These are phyloP conservation scores for Withania somnifera DNA, from an alignment of 305 asterid species.

Conservation along the genomic window DNA sequence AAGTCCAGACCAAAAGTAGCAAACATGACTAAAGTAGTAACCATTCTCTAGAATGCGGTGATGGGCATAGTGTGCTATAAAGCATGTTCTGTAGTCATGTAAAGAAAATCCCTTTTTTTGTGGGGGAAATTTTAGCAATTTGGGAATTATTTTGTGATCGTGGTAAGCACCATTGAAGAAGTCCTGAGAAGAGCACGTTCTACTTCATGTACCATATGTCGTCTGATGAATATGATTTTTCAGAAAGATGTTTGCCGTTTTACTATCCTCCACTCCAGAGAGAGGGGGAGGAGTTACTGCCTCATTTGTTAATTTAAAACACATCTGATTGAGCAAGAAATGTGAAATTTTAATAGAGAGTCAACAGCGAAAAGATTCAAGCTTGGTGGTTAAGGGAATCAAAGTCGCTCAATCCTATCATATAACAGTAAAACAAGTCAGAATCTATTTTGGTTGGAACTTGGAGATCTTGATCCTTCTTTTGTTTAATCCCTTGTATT, in stretches of 20 bases:
- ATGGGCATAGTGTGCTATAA: not conserved
- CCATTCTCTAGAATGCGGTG: not conserved
- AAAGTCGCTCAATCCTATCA: not conserved
- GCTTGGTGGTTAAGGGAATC: not conserved
- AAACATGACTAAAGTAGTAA: not conserved
- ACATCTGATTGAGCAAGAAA: not conserved
- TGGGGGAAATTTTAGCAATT: not conserved
- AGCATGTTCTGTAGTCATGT: not conserved
- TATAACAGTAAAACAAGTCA: not conserved
- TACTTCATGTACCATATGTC: not conserved
- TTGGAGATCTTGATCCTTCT: not conserved
- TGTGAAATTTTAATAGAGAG: not conserved
- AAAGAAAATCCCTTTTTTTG: not conserved
- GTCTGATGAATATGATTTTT: not conserved
- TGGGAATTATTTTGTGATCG: not conserved
- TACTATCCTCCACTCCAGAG: not conserved
- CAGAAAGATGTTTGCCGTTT: not conserved
- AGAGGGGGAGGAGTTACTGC: not conserved
- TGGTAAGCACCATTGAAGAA: not conserved
- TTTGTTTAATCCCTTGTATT: not conserved
- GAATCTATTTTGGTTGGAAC: not conserved
- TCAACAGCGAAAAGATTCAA: not conserved
- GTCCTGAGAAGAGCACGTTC: not conserved
- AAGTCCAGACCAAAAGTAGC: constrained; percentile 27
- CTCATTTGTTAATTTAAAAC: not conserved